Evolutionary conservation across 129 eudicot genomes (phyloP), one percentile per base, ranked within the genome.

Genomic region (Heracleum sosnowskyi): DNA sequence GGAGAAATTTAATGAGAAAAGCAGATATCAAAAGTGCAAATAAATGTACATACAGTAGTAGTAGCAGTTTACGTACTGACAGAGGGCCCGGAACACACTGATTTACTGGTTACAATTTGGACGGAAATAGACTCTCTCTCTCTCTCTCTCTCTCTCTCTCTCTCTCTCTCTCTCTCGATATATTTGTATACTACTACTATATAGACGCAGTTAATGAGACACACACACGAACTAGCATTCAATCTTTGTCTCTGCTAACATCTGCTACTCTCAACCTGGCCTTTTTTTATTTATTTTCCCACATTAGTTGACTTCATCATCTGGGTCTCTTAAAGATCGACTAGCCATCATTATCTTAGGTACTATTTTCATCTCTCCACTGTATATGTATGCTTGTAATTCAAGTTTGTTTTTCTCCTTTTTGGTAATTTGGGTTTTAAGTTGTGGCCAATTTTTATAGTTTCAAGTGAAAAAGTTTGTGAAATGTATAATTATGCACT

Each of bases 51-150:
- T 2, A 55, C 9, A 29, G 0, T 17, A 15, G 41, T 76, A 34
- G 9, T 49, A 12, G 47, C 4, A 49, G 57, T 17, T 37, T 4
- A 37, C 28, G 1, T 42, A 35, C 47, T 35, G 76, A 34, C 68
- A 60, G 70, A 75, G 81, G 66, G 69, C 42, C 82, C 83, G 70
- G 68, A 81, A 84, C 53, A 63, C 33, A 51, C 80, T 87, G 68
- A 78, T 71, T 22, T 36, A 42, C 80, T 87, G 68, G 83, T 71
- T 5, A 29, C 31, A 63, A n/a, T 26, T n/a, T 16, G 68, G 34
- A 8, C 44, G 78, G 68, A 68, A 82, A 78, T 77, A 85, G n/a
- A 49, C 57, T 49, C 22, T 49, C 55, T 45, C 26, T 26, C 75
- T 45, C 33, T 53, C 57, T 28, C 80, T 11, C 63, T 51, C 44